A percentile compares a stretch with the other conserved stretches of the same genome.
Conservation (phyloP, 2,329 filamentous ascomycete genomes). For the Fusarium cicatricum region DNA sequence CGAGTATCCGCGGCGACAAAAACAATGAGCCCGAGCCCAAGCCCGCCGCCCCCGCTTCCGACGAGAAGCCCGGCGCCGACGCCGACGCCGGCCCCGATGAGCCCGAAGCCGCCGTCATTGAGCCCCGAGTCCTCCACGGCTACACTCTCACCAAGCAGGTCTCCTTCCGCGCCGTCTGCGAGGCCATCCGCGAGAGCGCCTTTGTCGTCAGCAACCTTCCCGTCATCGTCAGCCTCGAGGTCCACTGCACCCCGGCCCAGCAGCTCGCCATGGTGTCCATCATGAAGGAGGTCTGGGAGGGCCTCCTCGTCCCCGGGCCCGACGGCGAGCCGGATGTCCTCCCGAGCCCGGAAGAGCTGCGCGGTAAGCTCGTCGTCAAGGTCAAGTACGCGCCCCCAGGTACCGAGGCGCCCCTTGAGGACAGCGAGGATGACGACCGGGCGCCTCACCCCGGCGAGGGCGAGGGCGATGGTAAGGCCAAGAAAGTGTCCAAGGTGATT, state of each 20-base stretch:
- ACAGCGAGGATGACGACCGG: conserved; percentile 48
- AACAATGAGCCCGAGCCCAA: conserved; percentile 15
- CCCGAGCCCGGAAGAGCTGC: conserved; percentile 74
- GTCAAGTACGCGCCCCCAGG: conserved; percentile 71
- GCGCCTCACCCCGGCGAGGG: conserved; percentile 46
- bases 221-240: conserved; percentile 93
- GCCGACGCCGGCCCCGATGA: conserved; percentile 22
- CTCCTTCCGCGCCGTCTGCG: conserved; percentile 85
- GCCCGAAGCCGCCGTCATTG: conserved; percentile 52
- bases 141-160: conserved; percentile 92
- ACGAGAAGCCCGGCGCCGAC: conserved; percentile 5
- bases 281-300: conserved; percentile 86
- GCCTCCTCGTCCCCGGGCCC: conserved; percentile 68
- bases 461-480: conserved; percentile 50
- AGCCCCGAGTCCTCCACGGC: conserved; percentile 85
- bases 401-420: conserved; percentile 43
- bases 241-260: conserved; percentile 82
- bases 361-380: conserved; percentile 83
- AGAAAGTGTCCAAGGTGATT: conserved; percentile 71
- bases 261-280: conserved; percentile 93
- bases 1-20: conserved; percentile 53
- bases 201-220: conserved; percentile 81
- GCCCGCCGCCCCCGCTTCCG: not conserved
- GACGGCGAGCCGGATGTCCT: conserved; percentile 59
- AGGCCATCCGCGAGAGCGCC: conserved; percentile 78